Percentiles rank a stretch among this genome's conserved stretches.
Evolutionary conservation across 441 rosid genomes (phyloP).

Genomic region (Adansonia madagascariensis): DNA sequence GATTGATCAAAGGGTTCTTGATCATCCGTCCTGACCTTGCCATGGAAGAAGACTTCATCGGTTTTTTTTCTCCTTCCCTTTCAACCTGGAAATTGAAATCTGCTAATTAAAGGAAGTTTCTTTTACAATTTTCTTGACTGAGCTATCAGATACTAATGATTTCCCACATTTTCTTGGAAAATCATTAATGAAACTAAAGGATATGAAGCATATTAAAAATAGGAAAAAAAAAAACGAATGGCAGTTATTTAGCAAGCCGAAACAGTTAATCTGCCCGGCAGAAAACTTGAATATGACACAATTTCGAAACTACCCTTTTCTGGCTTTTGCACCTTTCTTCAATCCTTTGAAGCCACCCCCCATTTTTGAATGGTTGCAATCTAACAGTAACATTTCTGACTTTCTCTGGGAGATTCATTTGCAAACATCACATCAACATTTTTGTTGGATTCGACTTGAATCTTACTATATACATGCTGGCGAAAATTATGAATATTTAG

Average conservation of each 20-base stretch:
- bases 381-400: not conserved
- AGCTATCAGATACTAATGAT: not conserved
- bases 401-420: not conserved
- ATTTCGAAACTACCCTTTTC: conserved; percentile 15
- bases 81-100: no score
- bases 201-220: not conserved
- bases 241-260: not conserved
- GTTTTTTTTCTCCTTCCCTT: not conserved
- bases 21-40: conserved; percentile 56
- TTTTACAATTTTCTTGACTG: not conserved
- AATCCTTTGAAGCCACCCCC: not conserved
- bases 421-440: not conserved
- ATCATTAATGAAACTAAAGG: not conserved
- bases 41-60: conserved; percentile 43
- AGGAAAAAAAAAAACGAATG: not conserved
- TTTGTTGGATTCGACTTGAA: not conserved
- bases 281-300: not conserved
- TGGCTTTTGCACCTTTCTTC: not conserved
- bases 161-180: not conserved
- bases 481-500: not conserved
- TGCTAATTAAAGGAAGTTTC: not conserved
- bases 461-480: not conserved
- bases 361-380: not conserved
- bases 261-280: conserved; percentile 35
- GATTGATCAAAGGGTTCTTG: conserved; percentile 48